Evolutionary conservation across 2,329 filamentous ascomycete genomes (phyloP).

Genomic region (Colletotrichum lupini): DNA sequence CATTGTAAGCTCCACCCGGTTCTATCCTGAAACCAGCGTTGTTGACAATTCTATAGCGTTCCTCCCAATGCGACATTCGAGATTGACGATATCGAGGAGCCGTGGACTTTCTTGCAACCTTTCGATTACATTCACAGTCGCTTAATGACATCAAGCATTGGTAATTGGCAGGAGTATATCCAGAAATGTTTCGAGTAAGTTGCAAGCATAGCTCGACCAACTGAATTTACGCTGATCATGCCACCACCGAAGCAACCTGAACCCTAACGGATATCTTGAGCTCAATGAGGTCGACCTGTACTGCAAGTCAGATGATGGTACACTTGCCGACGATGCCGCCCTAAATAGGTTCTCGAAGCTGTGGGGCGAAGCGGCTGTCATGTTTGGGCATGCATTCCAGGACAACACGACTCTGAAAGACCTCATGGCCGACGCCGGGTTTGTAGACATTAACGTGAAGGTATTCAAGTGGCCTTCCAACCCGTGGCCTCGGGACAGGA

Average conservation of each 20-base stretch:
- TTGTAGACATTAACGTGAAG: constrained; percentile 60
- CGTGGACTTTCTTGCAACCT: constrained; percentile 49
- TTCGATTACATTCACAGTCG: constrained; percentile 55
- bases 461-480: constrained; percentile 62
- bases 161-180: constrained; percentile 47
- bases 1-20: too few relatives aligned
- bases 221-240: background rate
- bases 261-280: constrained; percentile 56
- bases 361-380: constrained; percentile 44
- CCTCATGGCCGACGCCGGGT: constrained; percentile 62
- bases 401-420: constrained; percentile 43
- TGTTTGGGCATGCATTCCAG: constrained; percentile 42
- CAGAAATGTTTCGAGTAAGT: constrained; percentile 45
- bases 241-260: constrained; percentile 39
- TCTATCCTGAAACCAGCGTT: too few relatives aligned
- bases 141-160: constrained; percentile 48
- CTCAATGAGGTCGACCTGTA: constrained; percentile 54
- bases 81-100: constrained; percentile 52
- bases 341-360: constrained; percentile 30
- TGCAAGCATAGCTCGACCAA: background rate
- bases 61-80: constrained; percentile 61
- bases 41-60: constrained; percentile 42
- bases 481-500: constrained; percentile 60
- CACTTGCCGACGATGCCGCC: constrained; percentile 42
- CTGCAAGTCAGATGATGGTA: constrained; percentile 53